phyloP scores from a whole-genome alignment of 129 eudicot species.

The Gnaphalium uliginosum region DNA sequence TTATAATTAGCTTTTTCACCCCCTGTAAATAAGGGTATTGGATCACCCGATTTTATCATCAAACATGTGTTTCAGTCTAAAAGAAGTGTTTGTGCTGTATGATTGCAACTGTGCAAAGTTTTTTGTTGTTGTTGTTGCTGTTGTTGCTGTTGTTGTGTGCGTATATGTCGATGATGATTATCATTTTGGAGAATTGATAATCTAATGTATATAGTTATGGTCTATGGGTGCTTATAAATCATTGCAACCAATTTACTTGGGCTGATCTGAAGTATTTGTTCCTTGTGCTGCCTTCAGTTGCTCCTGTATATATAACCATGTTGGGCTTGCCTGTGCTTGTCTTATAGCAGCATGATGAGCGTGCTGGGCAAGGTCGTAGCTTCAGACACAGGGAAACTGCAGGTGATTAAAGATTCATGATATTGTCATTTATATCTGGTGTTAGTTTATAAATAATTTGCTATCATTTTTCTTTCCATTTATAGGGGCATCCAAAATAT shows the following conservation, averaged over 20 bases:
- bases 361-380: slow-evolving; percentile 51
- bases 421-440: slow-evolving; percentile 3
- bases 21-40: not conserved
- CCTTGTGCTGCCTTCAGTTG: slow-evolving; percentile 36
- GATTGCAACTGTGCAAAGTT: not conserved
- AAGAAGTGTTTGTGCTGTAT: not conserved
- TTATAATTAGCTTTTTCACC: not conserved
- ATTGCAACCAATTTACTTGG: slow-evolving; percentile 17
- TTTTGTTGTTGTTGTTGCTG: too few relatives aligned
- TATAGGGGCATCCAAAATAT: not conserved
- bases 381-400: slow-evolving; percentile 54
- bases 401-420: slow-evolving; percentile 42
- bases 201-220: not conserved
- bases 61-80: not conserved
- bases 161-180: not conserved
- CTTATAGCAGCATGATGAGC: slow-evolving; percentile 63
- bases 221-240: not conserved
- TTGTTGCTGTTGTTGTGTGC: not conserved
- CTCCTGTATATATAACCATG: slow-evolving; percentile 12
- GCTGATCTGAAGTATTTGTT: slow-evolving; percentile 50
- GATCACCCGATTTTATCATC: not conserved
- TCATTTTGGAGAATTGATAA: not conserved
- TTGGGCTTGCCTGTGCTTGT: slow-evolving; percentile 12
- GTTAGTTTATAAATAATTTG: not conserved
- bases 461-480: not conserved